Conservation (phyloP, 306 rosid genomes). For the Vigna reflexopilosa region DNA sequence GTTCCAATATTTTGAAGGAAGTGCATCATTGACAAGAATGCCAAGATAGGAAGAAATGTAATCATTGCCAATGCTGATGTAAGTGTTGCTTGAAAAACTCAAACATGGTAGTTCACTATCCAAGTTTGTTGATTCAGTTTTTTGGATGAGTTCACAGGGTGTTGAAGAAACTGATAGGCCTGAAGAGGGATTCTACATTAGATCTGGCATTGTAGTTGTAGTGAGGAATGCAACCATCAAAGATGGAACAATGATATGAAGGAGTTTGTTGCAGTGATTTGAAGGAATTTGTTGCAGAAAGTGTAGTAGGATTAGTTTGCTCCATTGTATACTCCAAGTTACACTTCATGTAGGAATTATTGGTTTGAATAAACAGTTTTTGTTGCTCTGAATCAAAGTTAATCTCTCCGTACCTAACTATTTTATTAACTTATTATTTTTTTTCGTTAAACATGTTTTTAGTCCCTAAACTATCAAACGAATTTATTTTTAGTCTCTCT, state of each 20-base stretch:
- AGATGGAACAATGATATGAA: constrained; percentile 72
- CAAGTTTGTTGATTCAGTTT: constrained; percentile 15
- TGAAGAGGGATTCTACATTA: constrained; percentile 73
- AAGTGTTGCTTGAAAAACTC: constrained; percentile 42
- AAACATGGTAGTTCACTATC: constrained; percentile 24
- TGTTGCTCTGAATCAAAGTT: constrained; percentile 1
- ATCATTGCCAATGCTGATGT: constrained; percentile 72
- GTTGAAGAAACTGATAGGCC: constrained; percentile 83
- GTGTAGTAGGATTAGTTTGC: too few relatives aligned
- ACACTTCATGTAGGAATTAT: not conserved
- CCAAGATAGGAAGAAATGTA: constrained; percentile 83
- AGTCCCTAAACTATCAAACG: too few relatives aligned
- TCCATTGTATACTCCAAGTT: constrained; percentile 24
- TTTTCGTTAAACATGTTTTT: too few relatives aligned
- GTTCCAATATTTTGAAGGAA: constrained; percentile 55
- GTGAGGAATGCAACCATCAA: constrained; percentile 83
- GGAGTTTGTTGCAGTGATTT: constrained; percentile 3
- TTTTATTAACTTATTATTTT: too few relatives aligned
- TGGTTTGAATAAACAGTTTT: constrained; percentile 27
- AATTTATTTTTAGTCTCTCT: too few relatives aligned
- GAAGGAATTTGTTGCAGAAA: too few relatives aligned
- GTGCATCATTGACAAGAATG: constrained; percentile 94
- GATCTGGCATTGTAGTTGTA: constrained; percentile 73
- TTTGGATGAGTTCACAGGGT: constrained; percentile 56
- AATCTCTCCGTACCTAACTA: too few relatives aligned